Base-by-base conservation (phyloP, 768 basidiomycete species). In the Suillus placidus region DNA sequence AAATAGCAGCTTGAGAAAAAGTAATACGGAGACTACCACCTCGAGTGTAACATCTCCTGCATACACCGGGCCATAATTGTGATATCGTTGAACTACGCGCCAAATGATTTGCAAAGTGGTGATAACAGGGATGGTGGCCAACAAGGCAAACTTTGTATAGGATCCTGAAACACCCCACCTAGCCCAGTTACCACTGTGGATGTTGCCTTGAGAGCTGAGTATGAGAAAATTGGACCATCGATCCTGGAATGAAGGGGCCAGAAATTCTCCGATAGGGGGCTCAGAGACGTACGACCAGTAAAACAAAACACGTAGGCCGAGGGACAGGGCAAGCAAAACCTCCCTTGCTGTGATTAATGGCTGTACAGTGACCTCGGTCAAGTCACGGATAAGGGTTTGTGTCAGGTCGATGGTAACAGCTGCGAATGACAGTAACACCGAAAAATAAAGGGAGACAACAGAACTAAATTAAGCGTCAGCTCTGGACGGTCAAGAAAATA, bases 211-310 rank as follows among this genome's bases (percentile, higher is more conserved):
- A 56, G 67, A 56, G 43, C 70, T 64, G 7, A 74, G 57, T 30
- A 40, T 23, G 37, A 71, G 63, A 63, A 72, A 71, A 34, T 64
- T 71, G 61, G 63, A 23, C 52, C 43, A 62, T 58, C 62, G 40
- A 42, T 65, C 47, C 1, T 68, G 56, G 30, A 64, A 52, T 23
- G 66, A 65, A 55, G 60, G 61, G 32, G 69, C 68, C 23, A 64
- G 73, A 20, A 67, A 71, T 64, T 84, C 64, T 66, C 76, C 81
- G 40, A 73, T 74, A n/a, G 90, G 88, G 58, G 87, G 82, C 64
- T 81, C 80, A 18, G 85, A 83, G 49, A 89, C 87, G 66, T 88
- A 85, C 45, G 77, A 77, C 92, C 92, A 93, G 67, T 87, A 87
- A 71, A 87, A 92, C 18, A 92, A 71, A 71, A 87, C 87, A 43